Base-by-base conservation (phyloP, 768 basidiomycete species). In the Phaeotremella fagi region DNA sequence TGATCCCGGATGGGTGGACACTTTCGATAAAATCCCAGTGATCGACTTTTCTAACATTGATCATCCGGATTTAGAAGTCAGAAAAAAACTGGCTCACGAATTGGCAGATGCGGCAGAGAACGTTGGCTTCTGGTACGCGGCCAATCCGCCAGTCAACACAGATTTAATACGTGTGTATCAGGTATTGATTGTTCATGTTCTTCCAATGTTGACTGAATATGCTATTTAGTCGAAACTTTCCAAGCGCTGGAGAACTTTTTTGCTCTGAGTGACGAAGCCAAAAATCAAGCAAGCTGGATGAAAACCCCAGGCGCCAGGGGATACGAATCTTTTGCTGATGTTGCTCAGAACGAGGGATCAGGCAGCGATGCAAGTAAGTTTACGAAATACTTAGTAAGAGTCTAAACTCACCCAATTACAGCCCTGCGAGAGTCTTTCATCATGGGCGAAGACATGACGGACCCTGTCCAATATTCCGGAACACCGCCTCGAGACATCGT, bases 291-390 rank as follows among this genome's bases (percentile, higher is more conserved):
- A 12, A 43, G 42, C 51, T 58, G 56, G 56, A 15, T 23, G 35
- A 28, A 23, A 43, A 41, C 45, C 6, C 56, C 56, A 5, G 56
- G 38, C 2, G 43, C 42, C 23, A 2, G 56, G 26, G 56, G 56
- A 14, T 58, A 53, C 24, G 56, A 58, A 35, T 52, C 56, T 2
- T 58, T 58, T 27, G 45, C 35, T 16, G 56, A 58, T 22, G 44
- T 47, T 1, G 20, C 24, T 15, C 4, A 23, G 42, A 52, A 44
- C 3, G 31, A 38, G 41, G 36, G 45, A 4, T 28, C 50, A 16
- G 38, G 45, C 3, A 45, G 29, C 24, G 44, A 58, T 18, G 35
- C 35, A 11, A 49, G 48, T 49, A 22, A 4, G 48, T 49, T 28
- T 4, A 33, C 16, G 26, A 23, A 36, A 5, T 27, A 37, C 3